Conservation (phyloP, 2,329 filamentous ascomycete genomes). For the Pleomassaria siparia region DNA sequence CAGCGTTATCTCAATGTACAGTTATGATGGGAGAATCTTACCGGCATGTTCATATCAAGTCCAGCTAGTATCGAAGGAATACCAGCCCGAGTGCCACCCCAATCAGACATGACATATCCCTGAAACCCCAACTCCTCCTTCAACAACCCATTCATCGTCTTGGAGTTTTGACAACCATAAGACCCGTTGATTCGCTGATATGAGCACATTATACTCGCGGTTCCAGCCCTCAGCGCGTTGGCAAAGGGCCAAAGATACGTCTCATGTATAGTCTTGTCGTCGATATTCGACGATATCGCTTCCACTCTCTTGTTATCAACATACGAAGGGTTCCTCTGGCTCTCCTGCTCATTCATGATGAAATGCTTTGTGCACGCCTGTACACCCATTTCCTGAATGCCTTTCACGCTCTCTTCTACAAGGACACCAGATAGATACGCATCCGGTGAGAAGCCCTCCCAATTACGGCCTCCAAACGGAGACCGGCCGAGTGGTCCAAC, state of each 20-base stretch:
- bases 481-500: conserved; percentile 45
- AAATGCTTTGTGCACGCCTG: conserved; percentile 54
- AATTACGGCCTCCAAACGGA: conserved; percentile 45
- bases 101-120: conserved; percentile 47
- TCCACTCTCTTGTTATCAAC: conserved; percentile 51
- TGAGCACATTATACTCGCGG: conserved; percentile 62
- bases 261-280: conserved; percentile 67
- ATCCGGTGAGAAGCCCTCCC: conserved; percentile 49
- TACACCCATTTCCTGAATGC: conserved; percentile 45
- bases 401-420: conserved; percentile 39
- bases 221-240: conserved; percentile 60
- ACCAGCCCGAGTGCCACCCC: conserved; percentile 48
- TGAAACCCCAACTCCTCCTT: conserved; percentile 56
- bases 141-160: conserved; percentile 52
- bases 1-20: background rate
- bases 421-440: conserved; percentile 46
- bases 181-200: conserved; percentile 41
- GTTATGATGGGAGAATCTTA: background rate
- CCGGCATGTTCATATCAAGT: conserved; percentile 52
- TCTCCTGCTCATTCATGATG: conserved; percentile 64
- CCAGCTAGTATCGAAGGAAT: conserved; percentile 49
- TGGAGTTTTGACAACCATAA: conserved; percentile 37
- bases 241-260: conserved; percentile 68
- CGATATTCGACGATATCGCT: conserved; percentile 61
- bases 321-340: conserved; percentile 30